A percentile compares a stretch with the other conserved stretches of the same genome.
These are phyloP conservation scores for Arctium minus DNA, from an alignment of 129 eudicot species.

Conservation along the genomic window DNA sequence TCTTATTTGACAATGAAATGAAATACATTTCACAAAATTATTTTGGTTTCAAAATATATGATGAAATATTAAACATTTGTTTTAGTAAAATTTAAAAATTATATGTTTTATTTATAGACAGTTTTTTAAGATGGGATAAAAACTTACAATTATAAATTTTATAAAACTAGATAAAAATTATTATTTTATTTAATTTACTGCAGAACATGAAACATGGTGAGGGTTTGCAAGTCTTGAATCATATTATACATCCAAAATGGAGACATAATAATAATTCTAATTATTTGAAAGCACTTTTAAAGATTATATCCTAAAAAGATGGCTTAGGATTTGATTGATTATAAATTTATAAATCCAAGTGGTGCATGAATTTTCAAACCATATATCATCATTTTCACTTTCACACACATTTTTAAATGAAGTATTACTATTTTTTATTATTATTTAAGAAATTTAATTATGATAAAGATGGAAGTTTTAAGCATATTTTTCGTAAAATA, in stretches of 20 bases:
- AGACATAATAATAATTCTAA: slow-evolving; percentile 17
- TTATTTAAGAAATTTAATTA: too few species aligned
- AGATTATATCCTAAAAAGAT: slow-evolving; percentile 15
- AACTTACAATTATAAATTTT: background rate
- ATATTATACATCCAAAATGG: slow-evolving; percentile 12
- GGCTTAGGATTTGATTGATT: slow-evolving; percentile 26
- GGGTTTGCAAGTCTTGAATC: slow-evolving; percentile 17
- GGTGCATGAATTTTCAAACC: slow-evolving; percentile 19
- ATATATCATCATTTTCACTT: slow-evolving; percentile 8
- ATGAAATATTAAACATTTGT: background rate
- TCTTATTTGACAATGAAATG: background rate
- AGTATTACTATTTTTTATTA: too few species aligned
- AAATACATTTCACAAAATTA: background rate
- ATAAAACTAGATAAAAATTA: too few species aligned
- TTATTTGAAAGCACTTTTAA: slow-evolving; percentile 11
- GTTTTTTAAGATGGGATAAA: background rate
- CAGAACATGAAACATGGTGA: slow-evolving; percentile 26
- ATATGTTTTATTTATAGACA: too few species aligned
- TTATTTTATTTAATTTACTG: background rate
- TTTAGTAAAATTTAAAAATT: too few species aligned
- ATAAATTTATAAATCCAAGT: slow-evolving; percentile 15
- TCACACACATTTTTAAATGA: background rate
- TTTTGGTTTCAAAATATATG: background rate
- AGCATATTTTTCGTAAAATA: background rate
- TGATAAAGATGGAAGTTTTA: background rate